A percentile compares a stretch with the other conserved stretches of the same genome.
Conservation (phyloP, 2,329 filamentous ascomycete species). For the Diplodia seriata region DNA sequence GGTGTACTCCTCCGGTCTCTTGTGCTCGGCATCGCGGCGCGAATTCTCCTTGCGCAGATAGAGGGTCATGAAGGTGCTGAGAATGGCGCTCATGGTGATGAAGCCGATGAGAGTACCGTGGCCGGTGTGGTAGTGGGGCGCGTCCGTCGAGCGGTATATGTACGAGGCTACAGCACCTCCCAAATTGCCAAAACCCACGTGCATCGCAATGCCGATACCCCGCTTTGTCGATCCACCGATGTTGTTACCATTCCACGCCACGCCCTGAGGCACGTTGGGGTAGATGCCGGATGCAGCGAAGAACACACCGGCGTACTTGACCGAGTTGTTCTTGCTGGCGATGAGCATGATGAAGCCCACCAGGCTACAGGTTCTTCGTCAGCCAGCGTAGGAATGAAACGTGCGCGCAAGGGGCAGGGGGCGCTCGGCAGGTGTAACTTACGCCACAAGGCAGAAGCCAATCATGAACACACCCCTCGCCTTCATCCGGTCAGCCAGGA, state of each 20-base stretch:
- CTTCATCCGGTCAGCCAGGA: slow-evolving; percentile 39
- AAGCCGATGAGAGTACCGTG: slow-evolving; percentile 56
- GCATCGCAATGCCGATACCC: slow-evolving; percentile 63
- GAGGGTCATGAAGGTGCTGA: slow-evolving; percentile 63
- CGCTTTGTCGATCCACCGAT: slow-evolving; percentile 64
- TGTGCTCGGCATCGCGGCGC: slow-evolving; percentile 58
- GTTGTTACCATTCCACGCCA: slow-evolving; percentile 67
- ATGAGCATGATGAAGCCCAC: slow-evolving; percentile 52
- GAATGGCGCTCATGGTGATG: slow-evolving; percentile 56
- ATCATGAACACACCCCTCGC: slow-evolving; percentile 27
- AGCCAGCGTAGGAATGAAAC: background rate
- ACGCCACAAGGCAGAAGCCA: slow-evolving; percentile 13
- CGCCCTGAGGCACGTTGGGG: slow-evolving; percentile 62
- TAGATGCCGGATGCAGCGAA: slow-evolving; percentile 56
- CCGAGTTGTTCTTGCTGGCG: slow-evolving; percentile 39
- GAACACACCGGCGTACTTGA: slow-evolving; percentile 52
- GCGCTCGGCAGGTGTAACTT: background rate
- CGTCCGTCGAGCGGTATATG: slow-evolving; percentile 55
- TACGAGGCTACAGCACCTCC: slow-evolving; percentile 51
- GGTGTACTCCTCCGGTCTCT: slow-evolving; percentile 56
- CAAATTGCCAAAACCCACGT: slow-evolving; percentile 59
- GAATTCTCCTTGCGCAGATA: slow-evolving; percentile 65
- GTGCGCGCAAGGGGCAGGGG: background rate
- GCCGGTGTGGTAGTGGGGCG: slow-evolving; percentile 54
- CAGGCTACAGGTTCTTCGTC: slow-evolving; percentile 37